phyloP scores from a whole-genome alignment of 768 basidiomycete species.

The Cystobasidiopsis lactophilus region DNA sequence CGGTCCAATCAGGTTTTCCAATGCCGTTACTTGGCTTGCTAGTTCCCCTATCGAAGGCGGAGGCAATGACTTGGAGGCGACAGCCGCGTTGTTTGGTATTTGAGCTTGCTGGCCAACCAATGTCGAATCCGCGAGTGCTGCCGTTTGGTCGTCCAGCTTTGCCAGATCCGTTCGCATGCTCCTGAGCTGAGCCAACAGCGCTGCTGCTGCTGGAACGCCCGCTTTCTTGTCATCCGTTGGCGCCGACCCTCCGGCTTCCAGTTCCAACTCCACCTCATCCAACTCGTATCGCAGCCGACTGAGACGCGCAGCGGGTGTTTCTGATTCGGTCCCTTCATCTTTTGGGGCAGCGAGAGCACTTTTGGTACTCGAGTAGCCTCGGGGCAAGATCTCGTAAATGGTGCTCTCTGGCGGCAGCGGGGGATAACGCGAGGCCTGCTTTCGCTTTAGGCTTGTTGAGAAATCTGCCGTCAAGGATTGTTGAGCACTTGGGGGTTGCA shows the following conservation, averaged over 20 bases:
- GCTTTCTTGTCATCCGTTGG: constrained; percentile 43
- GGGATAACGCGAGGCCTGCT: background rate
- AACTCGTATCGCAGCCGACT: constrained; percentile 51
- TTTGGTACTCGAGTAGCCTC: background rate
- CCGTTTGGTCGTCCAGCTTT: background rate
- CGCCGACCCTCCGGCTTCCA: constrained; percentile 42
- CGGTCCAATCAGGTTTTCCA: background rate
- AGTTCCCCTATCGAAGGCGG: background rate
- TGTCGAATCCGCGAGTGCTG: background rate
- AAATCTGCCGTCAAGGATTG: background rate
- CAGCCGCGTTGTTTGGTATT: background rate
- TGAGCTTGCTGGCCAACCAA: too few relatives aligned
- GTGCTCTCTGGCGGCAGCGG: constrained; percentile 25
- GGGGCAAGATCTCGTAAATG: background rate
- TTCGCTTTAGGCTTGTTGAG: background rate
- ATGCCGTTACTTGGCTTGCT: background rate
- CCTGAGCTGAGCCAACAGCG: background rate
- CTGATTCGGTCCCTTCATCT: too few relatives aligned
- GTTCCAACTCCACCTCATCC: constrained; percentile 51
- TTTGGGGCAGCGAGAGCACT: too few relatives aligned
- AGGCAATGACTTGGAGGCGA: background rate
- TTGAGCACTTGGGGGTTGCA: background rate
- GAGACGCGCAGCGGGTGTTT: constrained; percentile 25
- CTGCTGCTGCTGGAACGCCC: constrained; percentile 29
- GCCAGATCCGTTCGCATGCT: background rate